phyloP scores from a whole-genome alignment of 1,284 basidiomycete species.

The Ustilago loliicola region DNA sequence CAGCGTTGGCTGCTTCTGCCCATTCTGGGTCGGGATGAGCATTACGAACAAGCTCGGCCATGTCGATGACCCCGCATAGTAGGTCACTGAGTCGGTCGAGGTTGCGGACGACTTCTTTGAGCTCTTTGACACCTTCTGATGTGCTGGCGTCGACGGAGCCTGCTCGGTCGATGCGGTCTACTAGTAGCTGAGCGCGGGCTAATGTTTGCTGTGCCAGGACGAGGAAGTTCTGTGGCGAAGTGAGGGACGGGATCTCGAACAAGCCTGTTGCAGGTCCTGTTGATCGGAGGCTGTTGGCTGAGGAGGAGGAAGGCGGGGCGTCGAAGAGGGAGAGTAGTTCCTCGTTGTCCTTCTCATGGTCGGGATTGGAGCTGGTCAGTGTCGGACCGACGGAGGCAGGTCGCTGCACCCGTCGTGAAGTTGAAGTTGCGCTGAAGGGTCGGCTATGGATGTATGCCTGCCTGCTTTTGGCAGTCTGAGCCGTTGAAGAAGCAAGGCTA shows the following conservation, averaged over 20 bases:
- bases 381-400: constrained; percentile 13
- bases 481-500: background rate
- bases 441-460: constrained; percentile 1
- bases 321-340: constrained; percentile 54
- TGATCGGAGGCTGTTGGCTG: constrained; percentile 26
- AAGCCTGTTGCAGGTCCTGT: constrained; percentile 53
- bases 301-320: constrained; percentile 46
- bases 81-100: constrained; percentile 94
- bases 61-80: constrained; percentile 94
- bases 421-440: constrained; percentile 14
- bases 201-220: constrained; percentile 62
- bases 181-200: constrained; percentile 65
- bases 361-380: constrained; percentile 1
- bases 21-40: constrained; percentile 88
- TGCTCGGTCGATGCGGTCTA: constrained; percentile 62
- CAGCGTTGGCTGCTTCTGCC: constrained; percentile 85
- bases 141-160: constrained; percentile 29
- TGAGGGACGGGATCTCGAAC: constrained; percentile 61
- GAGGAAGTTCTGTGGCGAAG: constrained; percentile 56
- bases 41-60: constrained; percentile 92
- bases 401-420: constrained; percentile 20
- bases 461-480: background rate
- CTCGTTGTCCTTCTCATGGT: constrained; percentile 55
- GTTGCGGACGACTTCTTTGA: constrained; percentile 60
- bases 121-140: constrained; percentile 41